These are phyloP conservation scores for Candida sanyiensis DNA, from an alignment of 805 yeast genomes.

Conservation along the genomic window DNA sequence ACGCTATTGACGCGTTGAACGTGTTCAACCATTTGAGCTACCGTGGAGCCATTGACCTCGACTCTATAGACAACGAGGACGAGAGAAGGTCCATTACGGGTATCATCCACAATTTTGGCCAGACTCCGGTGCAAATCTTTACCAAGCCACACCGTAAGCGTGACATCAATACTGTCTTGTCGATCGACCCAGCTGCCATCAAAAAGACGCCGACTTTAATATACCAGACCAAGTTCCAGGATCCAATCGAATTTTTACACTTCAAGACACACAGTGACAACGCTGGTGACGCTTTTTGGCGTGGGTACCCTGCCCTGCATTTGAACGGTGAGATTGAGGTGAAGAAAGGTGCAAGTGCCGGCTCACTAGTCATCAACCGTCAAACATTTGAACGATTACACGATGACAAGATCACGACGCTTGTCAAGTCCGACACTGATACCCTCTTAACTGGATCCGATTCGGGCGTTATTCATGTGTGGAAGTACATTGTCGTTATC, in stretches of 20 bases:
- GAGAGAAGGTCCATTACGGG: conserved; percentile 77
- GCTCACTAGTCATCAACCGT: conserved; percentile 23
- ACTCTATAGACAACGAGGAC: conserved; percentile 62
- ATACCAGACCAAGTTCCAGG: conserved; percentile 37
- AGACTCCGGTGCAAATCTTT: conserved; percentile 75
- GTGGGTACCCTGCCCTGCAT: conserved; percentile 37
- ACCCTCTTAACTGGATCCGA: conserved; percentile 35
- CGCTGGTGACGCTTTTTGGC: conserved; percentile 38
- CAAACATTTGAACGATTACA: conserved; percentile 28
- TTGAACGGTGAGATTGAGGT: conserved; percentile 25
- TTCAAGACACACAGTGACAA: conserved; percentile 34
- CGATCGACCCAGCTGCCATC: conserved; percentile 29
- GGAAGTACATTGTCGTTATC: conserved; percentile 33
- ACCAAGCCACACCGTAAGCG: conserved; percentile 57
- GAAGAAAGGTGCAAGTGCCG: conserved; percentile 18
- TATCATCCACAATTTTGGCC: conserved; percentile 88
- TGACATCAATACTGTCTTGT: conserved; percentile 34
- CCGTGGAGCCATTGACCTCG: conserved; percentile 77
- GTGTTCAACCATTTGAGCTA: conserved; percentile 83
- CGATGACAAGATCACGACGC: conserved; percentile 25
- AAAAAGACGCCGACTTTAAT: conserved; percentile 33
- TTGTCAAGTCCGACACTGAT: conserved; percentile 24
- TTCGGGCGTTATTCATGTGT: conserved; percentile 56
- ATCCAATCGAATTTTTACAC: conserved; percentile 41
- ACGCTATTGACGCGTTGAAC: conserved; percentile 61